Conservation (phyloP, 208 protist genomes). For the Phytomonas serpens region DNA sequence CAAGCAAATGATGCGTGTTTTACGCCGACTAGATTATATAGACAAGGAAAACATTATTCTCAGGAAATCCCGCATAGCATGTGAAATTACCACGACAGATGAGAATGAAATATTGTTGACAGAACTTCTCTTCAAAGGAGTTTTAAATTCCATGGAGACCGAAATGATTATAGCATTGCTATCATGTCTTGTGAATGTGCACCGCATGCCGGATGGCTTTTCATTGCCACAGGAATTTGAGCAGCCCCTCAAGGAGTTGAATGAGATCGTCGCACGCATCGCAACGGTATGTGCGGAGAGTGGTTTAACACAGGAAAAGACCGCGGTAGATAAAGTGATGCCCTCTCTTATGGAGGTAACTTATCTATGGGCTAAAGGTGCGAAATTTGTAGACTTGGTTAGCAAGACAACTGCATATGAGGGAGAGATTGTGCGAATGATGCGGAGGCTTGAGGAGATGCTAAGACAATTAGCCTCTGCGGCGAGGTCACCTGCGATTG, state of each 20-base stretch:
- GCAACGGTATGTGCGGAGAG: conserved; percentile 90
- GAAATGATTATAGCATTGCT: conserved; percentile 94
- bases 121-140: conserved; percentile 97
- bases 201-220: conserved; percentile 88
- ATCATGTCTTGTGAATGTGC: conserved; percentile 95
- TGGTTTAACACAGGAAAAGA: conserved; percentile 86
- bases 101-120: conserved; percentile 97
- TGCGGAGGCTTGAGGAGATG: conserved; percentile 98
- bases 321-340: conserved; percentile 92
- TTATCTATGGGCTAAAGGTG: conserved; percentile 95
- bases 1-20: conserved; percentile 94
- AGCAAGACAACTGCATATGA: conserved; percentile 98
- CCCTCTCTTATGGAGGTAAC: conserved; percentile 96
- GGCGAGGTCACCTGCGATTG: conserved; percentile 97
- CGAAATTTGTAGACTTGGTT: conserved; percentile 96
- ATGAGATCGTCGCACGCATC: conserved; percentile 90
- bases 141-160: conserved; percentile 96
- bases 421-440: conserved; percentile 96
- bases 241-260: conserved; percentile 84
- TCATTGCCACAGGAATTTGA: conserved; percentile 81
- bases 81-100: conserved; percentile 97
- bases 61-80: conserved; percentile 96
- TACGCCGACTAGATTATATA: conserved; percentile 95
- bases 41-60: conserved; percentile 96
- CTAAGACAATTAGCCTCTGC: conserved; percentile 95